phyloP scores from a whole-genome alignment of 768 basidiomycete species.

The Suillus placidus region DNA sequence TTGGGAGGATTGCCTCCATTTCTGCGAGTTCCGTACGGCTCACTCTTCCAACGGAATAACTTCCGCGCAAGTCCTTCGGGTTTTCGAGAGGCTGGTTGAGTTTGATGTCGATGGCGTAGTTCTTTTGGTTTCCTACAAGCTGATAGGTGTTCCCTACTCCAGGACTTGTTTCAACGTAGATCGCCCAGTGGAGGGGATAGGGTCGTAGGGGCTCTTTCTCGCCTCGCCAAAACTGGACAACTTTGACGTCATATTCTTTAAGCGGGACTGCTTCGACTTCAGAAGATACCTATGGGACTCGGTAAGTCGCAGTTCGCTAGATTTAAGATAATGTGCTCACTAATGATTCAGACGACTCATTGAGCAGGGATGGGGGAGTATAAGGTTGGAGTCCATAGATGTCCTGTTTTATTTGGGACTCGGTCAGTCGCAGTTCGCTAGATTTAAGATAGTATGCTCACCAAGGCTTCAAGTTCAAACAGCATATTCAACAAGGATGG shows the following conservation, averaged over 20 bases:
- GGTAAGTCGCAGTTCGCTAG: neutral
- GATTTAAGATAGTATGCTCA: neutral
- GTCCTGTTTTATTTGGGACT: neutral
- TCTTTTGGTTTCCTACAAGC: constrained; percentile 24
- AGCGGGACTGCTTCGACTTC: constrained; percentile 19
- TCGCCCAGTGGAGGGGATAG: constrained; percentile 30
- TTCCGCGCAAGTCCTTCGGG: constrained; percentile 24
- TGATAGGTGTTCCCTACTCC: constrained; percentile 29
- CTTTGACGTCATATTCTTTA: constrained; percentile 23
- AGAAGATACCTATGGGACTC: neutral
- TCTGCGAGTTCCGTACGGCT: neutral
- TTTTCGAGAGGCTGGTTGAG: constrained; percentile 11
- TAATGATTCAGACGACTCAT: neutral
- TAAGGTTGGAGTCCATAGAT: neutral
- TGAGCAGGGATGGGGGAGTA: too few relatives aligned
- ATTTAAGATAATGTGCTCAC: neutral
- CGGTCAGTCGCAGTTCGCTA: neutral
- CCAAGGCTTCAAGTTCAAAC: neutral
- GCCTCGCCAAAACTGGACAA: constrained; percentile 32
- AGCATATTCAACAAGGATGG: neutral
- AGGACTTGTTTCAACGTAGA: constrained; percentile 26
- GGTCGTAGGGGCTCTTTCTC: constrained; percentile 5
- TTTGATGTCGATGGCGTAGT: constrained; percentile 22
- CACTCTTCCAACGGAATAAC: constrained; percentile 27
- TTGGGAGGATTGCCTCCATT: neutral